Conservation (phyloP, 345 rosid genomes). For the Lepidium sativum region DNA sequence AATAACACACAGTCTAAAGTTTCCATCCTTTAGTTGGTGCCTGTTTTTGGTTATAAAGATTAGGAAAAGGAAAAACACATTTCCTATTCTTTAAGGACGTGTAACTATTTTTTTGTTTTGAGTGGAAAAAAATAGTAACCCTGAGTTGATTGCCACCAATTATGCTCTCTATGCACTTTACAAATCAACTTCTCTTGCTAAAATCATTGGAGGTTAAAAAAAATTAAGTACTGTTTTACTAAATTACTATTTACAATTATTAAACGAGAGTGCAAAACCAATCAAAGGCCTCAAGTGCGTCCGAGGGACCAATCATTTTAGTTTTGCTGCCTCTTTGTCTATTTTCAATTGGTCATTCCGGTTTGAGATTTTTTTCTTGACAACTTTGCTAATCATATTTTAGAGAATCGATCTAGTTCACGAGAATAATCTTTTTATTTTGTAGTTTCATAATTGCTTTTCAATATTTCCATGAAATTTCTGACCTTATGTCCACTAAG, state of each 20-base stretch:
- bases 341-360: neutral
- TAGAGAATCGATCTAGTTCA: too few relatives aligned
- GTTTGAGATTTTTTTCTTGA: too few relatives aligned
- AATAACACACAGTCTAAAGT: neutral
- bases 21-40: neutral
- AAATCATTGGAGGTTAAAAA: constrained; percentile 1
- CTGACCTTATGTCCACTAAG: constrained; percentile 1
- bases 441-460: neutral
- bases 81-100: neutral
- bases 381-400: too few relatives aligned
- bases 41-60: neutral
- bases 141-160: constrained; percentile 11
- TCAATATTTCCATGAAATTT: constrained; percentile 4
- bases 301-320: constrained; percentile 4
- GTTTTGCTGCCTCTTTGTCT: neutral
- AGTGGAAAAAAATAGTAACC: neutral
- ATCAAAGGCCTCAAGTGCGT: neutral
- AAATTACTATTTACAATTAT: neutral
- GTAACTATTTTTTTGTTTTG: neutral
- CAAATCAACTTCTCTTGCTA: too few relatives aligned
- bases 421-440: neutral
- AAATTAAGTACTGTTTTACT: neutral
- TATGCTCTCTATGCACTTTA: too few relatives aligned
- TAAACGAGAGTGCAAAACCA: neutral
- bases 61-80: neutral